Percentiles rank a stretch among this genome's conserved stretches.
phyloP scores from a whole-genome alignment of 805 yeast species.

The Starmerella davenportii region DNA sequence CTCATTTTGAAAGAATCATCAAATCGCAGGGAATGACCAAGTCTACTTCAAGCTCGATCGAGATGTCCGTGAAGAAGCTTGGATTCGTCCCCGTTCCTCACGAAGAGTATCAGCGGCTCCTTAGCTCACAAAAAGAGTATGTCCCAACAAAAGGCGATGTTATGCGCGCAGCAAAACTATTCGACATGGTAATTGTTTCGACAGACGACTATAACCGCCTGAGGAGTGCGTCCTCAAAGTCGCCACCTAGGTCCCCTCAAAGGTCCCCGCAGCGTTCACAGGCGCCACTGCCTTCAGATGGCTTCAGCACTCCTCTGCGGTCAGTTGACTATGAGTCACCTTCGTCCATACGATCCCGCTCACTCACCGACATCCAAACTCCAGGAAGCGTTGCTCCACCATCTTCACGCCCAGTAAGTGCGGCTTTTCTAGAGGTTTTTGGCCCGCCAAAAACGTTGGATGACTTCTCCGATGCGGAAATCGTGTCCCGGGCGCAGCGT shows the following conservation, averaged over 20 bases:
- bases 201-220: conserved; percentile 28
- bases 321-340: no score
- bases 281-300: no score
- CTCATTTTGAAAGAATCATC: conserved; percentile 6
- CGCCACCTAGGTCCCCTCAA: background rate
- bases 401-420: no score
- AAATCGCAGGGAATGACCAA: conserved; percentile 1
- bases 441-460: background rate
- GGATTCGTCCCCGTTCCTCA: conserved; percentile 23
- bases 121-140: conserved; percentile 20
- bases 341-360: no score
- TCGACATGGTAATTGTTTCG: conserved; percentile 30
- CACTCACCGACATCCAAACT: no score
- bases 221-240: conserved; percentile 5
- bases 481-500: conserved; percentile 15
- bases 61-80: conserved; percentile 19
- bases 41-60: conserved; percentile 15
- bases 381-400: no score
- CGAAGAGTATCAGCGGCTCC: conserved; percentile 23
- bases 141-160: conserved; percentile 23
- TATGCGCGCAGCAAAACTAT: conserved; percentile 25
- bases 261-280: no score
- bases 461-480: conserved; percentile 32
- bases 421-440: no score
- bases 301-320: no score